Evolutionary conservation across 176 grass and related monocot species (phyloP).

Genomic region (Cenchrus americanus): DNA sequence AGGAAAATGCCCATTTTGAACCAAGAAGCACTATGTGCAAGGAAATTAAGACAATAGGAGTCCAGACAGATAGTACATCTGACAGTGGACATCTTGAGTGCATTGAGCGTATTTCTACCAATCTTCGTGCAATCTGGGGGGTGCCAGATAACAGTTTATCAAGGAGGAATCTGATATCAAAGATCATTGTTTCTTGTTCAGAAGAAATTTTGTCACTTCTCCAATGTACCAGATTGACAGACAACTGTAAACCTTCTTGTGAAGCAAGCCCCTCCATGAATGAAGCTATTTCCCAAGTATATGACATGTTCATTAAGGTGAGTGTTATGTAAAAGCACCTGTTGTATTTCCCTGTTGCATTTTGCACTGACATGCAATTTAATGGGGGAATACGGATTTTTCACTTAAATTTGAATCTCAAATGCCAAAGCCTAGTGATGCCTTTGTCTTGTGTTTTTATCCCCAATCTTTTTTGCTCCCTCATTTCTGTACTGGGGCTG

Average conservation of each 20-base stretch:
- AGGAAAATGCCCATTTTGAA: constrained; percentile 42
- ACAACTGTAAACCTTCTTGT: constrained; percentile 52
- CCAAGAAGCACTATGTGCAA: constrained; percentile 28
- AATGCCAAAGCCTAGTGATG: neutral
- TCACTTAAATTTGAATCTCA: neutral
- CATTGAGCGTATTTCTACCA: constrained; percentile 58
- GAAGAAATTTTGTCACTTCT: constrained; percentile 71
- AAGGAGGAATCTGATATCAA: constrained; percentile 54
- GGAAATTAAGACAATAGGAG: constrained; percentile 44
- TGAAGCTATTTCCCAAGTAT: constrained; percentile 52
- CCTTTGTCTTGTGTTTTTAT: neutral
- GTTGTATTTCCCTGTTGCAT: neutral
- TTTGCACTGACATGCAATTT: neutral
- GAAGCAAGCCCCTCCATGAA: constrained; percentile 38
- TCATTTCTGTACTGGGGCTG: neutral
- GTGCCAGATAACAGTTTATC: constrained; percentile 46
- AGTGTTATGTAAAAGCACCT: neutral
- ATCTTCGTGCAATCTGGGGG: constrained; percentile 62
- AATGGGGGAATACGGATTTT: neutral
- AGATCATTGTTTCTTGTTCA: constrained; percentile 72
- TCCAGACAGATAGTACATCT: constrained; percentile 58
- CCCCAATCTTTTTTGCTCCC: neutral
- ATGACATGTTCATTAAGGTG: constrained; percentile 74
- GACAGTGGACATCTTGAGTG: constrained; percentile 34
- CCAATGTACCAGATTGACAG: constrained; percentile 44